Base-by-base conservation (phyloP, 2,329 filamentous ascomycete species). In the Colletotrichum scovillei region DNA sequence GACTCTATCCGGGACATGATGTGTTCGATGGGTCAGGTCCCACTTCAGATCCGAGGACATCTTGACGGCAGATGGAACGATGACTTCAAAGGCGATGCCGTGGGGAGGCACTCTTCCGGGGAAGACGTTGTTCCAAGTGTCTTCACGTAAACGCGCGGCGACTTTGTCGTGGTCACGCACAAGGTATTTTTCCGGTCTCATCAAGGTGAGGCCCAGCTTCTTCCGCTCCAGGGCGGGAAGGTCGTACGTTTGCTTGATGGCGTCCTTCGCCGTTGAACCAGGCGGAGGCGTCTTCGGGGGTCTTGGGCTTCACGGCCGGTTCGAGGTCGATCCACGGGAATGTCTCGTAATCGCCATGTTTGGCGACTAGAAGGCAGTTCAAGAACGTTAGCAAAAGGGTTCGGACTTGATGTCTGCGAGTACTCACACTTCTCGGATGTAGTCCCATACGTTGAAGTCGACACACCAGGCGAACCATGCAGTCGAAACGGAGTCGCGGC, bases 301-400 rank as follows among this genome's bases (percentile, higher is more conserved):
- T 24, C 6, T 24, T 11, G 11, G 57, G 9, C 32, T 42, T 19
- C 4, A 19, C n/a, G 5, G 9, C 26, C 0, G 57, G 57, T 16
- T 60, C 57, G 5, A 38, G 3, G 11, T 42, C 30, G 6, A 60
- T 26, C 57, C 32, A 60, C 5, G 57, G 57, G 57, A 57, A 57
- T 0, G 12, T 11, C 19, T 57, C 42, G 8, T n/a, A 0, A 1
- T 49, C 19, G 3, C 42, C 19, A 0, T 19, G 0, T 49, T 49
- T 49, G 1, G 16, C 42, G 16, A 49, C 42, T 49, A n/a, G 11
- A 5, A 12, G 16, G 38, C 5, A 19, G 5, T 42, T n/a, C 7
- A n/a, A 49, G 19, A n/a, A 49, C 7, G 8, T 49, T 0, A 49
- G 42, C 42, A n/a, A 1, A 49, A 3, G 38, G 2, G 7, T 19